Conservation (phyloP, 495 filamentous ascomycete genomes). For the Pseudevernia furfuracea region DNA sequence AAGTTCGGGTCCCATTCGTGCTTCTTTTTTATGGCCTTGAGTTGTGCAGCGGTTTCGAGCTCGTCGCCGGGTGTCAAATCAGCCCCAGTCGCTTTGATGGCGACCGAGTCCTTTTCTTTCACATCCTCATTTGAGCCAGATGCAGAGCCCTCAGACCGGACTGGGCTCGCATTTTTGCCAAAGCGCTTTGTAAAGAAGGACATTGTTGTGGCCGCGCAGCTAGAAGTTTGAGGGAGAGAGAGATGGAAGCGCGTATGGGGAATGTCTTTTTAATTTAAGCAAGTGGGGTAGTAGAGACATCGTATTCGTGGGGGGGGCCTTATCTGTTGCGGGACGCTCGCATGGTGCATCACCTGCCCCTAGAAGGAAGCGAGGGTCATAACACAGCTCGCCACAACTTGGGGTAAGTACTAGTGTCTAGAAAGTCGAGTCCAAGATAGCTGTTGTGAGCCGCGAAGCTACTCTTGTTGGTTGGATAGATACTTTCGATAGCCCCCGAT, state of each 20-base stretch:
- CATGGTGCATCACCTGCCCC: background rate
- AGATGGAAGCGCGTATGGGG: background rate
- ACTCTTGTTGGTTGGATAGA: no score
- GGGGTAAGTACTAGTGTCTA: background rate
- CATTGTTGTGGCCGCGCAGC: background rate
- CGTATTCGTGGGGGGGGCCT: background rate
- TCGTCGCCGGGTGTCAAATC: conserved; percentile 4
- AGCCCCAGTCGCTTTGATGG: conserved; percentile 5
- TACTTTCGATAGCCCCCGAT: no score
- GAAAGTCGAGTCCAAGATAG: no score
- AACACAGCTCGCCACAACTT: background rate
- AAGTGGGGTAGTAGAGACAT: background rate
- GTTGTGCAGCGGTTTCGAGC: conserved; percentile 29
- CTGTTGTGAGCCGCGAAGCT: conserved; percentile 1
- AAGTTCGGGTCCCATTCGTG: conserved; percentile 66
- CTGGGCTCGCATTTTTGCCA: background rate
- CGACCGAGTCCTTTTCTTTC: conserved; percentile 9
- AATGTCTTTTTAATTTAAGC: background rate
- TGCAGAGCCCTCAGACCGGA: background rate
- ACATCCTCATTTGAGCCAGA: conserved; percentile 3
- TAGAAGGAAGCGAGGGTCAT: background rate
- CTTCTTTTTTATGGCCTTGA: conserved; percentile 46
- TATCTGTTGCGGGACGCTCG: conserved; percentile 3
- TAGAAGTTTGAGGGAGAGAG: background rate
- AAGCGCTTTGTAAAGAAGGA: conserved; percentile 13